Evolutionary conservation across 2,329 filamentous ascomycete genomes (phyloP).

Genomic region (Stylonectria norvegica): DNA sequence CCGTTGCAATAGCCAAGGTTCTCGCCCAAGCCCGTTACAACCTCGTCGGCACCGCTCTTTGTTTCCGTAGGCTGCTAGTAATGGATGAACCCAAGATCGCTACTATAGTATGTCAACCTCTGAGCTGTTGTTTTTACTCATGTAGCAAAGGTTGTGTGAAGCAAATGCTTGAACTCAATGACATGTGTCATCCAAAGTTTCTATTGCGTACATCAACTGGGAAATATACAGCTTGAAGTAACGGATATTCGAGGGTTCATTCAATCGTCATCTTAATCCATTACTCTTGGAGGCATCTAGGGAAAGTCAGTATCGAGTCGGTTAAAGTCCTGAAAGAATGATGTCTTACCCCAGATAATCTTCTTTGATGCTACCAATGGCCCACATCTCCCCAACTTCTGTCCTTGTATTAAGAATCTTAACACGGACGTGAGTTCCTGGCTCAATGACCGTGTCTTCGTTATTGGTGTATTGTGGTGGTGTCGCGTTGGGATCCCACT

Average conservation of each 20-base stretch:
- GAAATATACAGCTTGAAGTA: conserved; percentile 2
- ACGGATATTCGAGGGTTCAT: conserved; percentile 4
- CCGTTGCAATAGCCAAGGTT: conserved; percentile 5
- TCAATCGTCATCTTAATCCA: conserved; percentile 8
- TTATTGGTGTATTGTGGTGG: conserved; percentile 97
- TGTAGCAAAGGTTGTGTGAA: too few relatives aligned
- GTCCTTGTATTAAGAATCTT: conserved; percentile 93
- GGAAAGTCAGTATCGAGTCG: conserved; percentile 12
- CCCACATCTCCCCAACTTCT: conserved; percentile 93
- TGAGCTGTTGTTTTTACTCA: too few relatives aligned
- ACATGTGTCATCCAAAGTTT: too few relatives aligned
- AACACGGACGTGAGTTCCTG: conserved; percentile 86
- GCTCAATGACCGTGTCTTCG: conserved; percentile 89
- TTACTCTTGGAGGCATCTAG: conserved; percentile 31
- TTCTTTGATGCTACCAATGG: conserved; percentile 95
- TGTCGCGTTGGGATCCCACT: conserved; percentile 91
- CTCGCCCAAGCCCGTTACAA: too few relatives aligned
- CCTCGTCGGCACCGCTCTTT: too few relatives aligned
- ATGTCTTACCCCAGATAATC: conserved; percentile 62
- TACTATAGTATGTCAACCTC: conserved; percentile 1
- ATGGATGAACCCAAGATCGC: not conserved
- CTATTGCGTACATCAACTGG: too few relatives aligned
- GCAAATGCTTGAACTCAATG: too few relatives aligned
- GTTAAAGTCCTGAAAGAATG: not conserved
- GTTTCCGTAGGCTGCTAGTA: too few relatives aligned